Percentiles rank a stretch among this genome's conserved stretches.
Evolutionary conservation across 2,329 filamentous ascomycete species (phyloP).

Genomic region (Arachnomyces sp.): DNA sequence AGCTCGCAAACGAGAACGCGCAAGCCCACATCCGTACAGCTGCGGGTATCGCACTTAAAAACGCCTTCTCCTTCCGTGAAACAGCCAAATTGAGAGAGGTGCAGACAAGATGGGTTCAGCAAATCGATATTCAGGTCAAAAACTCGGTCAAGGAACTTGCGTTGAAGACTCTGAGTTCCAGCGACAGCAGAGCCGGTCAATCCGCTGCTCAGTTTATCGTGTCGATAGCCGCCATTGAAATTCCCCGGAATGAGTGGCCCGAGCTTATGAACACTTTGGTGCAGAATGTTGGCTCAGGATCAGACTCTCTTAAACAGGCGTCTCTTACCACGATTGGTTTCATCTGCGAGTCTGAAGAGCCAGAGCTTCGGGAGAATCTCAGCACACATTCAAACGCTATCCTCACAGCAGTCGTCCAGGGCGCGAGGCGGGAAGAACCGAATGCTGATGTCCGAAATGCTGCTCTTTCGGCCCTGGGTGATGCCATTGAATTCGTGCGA

Average conservation of each 20-base stretch:
- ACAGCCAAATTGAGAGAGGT: conserved; percentile 77
- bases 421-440: conserved; percentile 89
- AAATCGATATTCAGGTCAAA: conserved; percentile 75
- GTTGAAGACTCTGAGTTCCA: conserved; percentile 75
- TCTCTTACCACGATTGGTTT: conserved; percentile 96
- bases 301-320: conserved; percentile 82
- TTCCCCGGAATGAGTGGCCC: conserved; percentile 86
- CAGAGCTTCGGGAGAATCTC: conserved; percentile 72
- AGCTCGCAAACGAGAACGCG: conserved; percentile 83
- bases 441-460: conserved; percentile 86
- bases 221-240: conserved; percentile 87
- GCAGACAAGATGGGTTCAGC: conserved; percentile 85
- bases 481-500: conserved; percentile 93
- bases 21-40: conserved; percentile 80
- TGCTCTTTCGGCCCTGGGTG: conserved; percentile 86
- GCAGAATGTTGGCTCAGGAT: conserved; percentile 81
- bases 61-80: conserved; percentile 93
- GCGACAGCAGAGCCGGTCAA: conserved; percentile 72
- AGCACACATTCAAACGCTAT: conserved; percentile 92
- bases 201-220: conserved; percentile 92
- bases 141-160: conserved; percentile 78
- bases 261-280: conserved; percentile 85
- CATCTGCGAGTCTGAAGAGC: conserved; percentile 92
- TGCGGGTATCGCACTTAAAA: conserved; percentile 93
- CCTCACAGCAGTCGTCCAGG: conserved; percentile 93